These are phyloP conservation scores for Acorus gramineus DNA, from an alignment of 106 monocot species.

Conservation along the genomic window DNA sequence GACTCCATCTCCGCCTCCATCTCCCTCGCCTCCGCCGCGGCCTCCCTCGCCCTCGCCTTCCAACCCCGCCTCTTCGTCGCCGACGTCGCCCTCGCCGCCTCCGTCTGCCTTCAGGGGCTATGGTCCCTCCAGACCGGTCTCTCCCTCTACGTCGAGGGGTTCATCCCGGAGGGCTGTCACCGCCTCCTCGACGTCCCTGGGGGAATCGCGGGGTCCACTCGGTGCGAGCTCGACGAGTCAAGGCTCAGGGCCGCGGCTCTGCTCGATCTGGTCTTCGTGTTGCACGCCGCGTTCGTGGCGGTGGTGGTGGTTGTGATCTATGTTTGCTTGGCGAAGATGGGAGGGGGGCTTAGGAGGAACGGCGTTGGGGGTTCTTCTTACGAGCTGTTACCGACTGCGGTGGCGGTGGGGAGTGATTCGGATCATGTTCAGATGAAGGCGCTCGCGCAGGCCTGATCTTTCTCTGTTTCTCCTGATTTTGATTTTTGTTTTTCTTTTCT, in stretches of 20 bases:
- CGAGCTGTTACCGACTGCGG: slow-evolving; percentile 50
- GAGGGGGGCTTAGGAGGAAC: slow-evolving; percentile 21
- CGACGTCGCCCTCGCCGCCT: slow-evolving; percentile 48
- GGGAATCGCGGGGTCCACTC: slow-evolving; percentile 20
- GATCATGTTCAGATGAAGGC: slow-evolving; percentile 55
- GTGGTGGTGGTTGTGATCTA: slow-evolving; percentile 31
- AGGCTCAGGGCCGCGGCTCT: slow-evolving; percentile 37
- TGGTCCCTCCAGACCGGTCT: slow-evolving; percentile 56
- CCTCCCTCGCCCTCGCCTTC: slow-evolving; percentile 29
- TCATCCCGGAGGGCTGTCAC: slow-evolving; percentile 73
- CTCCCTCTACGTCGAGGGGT: slow-evolving; percentile 53
- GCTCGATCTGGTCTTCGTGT: slow-evolving; percentile 43
- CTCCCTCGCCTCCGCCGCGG: slow-evolving; percentile 22
- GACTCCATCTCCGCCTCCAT: slow-evolving; percentile 20
- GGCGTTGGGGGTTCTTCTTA: slow-evolving; percentile 31
- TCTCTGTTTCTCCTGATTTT: background rate
- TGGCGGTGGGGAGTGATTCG: slow-evolving; percentile 12
- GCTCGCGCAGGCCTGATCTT: slow-evolving; percentile 40
- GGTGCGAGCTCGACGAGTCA: slow-evolving; percentile 56
- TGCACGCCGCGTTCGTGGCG: slow-evolving; percentile 32
- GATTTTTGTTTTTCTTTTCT: too few species aligned
- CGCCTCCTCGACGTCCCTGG: slow-evolving; percentile 33
- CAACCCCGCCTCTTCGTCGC: slow-evolving; percentile 38
- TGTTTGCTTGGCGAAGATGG: slow-evolving; percentile 7
- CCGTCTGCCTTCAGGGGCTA: slow-evolving; percentile 43